These are phyloP conservation scores for Pisolithus marmoratus DNA, from an alignment of 768 basidiomycete genomes.

Conservation along the genomic window DNA sequence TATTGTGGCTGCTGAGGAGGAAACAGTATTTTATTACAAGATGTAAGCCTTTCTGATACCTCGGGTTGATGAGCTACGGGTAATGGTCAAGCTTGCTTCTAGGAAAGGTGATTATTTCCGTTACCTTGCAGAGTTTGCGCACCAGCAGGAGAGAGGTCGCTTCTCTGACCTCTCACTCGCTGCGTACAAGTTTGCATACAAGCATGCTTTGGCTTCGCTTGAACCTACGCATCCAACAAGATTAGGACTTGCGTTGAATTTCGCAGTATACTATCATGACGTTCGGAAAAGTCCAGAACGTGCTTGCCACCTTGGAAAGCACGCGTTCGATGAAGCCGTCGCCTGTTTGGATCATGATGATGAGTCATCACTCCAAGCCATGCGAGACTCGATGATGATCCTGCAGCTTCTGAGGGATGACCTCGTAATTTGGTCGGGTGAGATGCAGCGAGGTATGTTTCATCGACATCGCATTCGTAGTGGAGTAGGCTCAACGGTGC, in stretches of 20 bases:
- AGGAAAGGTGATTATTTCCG: slow-evolving; percentile 91
- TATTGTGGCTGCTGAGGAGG: slow-evolving; percentile 67
- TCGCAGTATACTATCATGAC: slow-evolving; percentile 91
- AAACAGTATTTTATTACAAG: slow-evolving; percentile 87
- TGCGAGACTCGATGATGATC: slow-evolving; percentile 77
- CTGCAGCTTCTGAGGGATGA: slow-evolving; percentile 81
- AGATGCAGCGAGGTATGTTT: slow-evolving; percentile 47
- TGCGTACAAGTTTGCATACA: slow-evolving; percentile 81
- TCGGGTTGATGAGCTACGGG: not conserved
- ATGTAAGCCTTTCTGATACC: slow-evolving; percentile 39
- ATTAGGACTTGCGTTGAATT: slow-evolving; percentile 84
- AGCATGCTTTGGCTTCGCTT: slow-evolving; percentile 71
- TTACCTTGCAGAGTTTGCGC: slow-evolving; percentile 84
- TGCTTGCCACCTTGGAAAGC: slow-evolving; percentile 85
- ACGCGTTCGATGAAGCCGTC: slow-evolving; percentile 89
- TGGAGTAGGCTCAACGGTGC: slow-evolving; percentile 5
- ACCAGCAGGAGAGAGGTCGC: slow-evolving; percentile 58
- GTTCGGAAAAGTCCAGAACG: slow-evolving; percentile 80
- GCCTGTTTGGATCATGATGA: slow-evolving; percentile 46
- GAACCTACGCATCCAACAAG: slow-evolving; percentile 80
- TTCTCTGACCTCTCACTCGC: slow-evolving; percentile 74
- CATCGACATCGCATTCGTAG: not conserved
- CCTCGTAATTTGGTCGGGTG: slow-evolving; percentile 78
- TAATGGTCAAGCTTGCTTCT: slow-evolving; percentile 6
- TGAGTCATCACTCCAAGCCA: slow-evolving; percentile 35